These are phyloP conservation scores for Cystobasidium onofrii DNA, from an alignment of 768 basidiomycete species.

Conservation along the genomic window DNA sequence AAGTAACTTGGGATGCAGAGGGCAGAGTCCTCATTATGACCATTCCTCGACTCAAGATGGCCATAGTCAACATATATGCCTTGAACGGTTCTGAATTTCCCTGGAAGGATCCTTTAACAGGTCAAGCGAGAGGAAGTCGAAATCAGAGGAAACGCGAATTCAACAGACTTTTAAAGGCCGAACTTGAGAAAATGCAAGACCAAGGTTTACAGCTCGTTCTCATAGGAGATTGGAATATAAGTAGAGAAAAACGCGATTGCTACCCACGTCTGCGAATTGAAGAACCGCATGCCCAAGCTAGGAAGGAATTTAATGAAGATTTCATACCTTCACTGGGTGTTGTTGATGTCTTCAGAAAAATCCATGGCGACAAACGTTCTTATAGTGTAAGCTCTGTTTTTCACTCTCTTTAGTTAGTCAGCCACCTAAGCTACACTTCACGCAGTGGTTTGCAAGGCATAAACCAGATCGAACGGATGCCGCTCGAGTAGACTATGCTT, in stretches of 20 bases:
- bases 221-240: slow-evolving; percentile 39
- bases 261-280: slow-evolving; percentile 37
- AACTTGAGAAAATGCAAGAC: slow-evolving; percentile 28
- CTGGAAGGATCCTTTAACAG: slow-evolving; percentile 29
- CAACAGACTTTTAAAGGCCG: slow-evolving; percentile 34
- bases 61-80: slow-evolving; percentile 32
- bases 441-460: slow-evolving; percentile 34
- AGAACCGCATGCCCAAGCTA: slow-evolving; percentile 33
- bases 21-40: slow-evolving; percentile 33
- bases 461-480: slow-evolving; percentile 35
- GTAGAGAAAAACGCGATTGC: slow-evolving; percentile 32
- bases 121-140: slow-evolving; percentile 24
- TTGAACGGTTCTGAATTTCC: slow-evolving; percentile 34
- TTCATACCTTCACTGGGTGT: slow-evolving; percentile 34
- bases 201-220: slow-evolving; percentile 20
- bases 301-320: slow-evolving; percentile 37
- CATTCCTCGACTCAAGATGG: slow-evolving; percentile 18
- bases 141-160: slow-evolving; percentile 36
- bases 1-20: slow-evolving; percentile 35
- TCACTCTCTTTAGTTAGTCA: neutral
- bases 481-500: slow-evolving; percentile 38
- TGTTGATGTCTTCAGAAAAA: slow-evolving; percentile 34
- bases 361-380: slow-evolving; percentile 31
- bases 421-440: neutral
- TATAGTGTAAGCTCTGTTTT: slow-evolving; percentile 28